A percentile compares a stretch with the other conserved stretches of the same genome.
phyloP scores from a whole-genome alignment of 2,329 filamentous ascomycete species.

The Alternaria brassicicola region DNA sequence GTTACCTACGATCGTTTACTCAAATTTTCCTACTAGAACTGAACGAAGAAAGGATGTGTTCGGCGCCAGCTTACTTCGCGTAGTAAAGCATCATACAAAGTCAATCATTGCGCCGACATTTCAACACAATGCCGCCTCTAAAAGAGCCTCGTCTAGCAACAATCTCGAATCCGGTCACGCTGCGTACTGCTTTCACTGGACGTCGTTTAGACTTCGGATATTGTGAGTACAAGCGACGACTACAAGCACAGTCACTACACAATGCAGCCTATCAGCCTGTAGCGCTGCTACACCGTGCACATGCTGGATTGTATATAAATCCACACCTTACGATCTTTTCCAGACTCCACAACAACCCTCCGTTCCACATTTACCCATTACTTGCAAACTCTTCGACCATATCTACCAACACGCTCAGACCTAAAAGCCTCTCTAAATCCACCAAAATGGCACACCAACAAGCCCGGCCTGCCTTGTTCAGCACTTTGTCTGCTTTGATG shows the following conservation, averaged over 20 bases:
- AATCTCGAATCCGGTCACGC: background rate
- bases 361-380: background rate
- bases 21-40: background rate
- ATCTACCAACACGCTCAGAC: background rate
- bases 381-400: background rate
- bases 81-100: background rate
- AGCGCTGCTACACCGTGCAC: background rate
- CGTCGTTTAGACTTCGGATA: background rate
- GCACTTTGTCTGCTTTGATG: background rate
- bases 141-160: background rate
- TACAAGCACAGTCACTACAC: background rate
- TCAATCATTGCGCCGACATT: background rate
- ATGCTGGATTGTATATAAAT: background rate
- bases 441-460: background rate
- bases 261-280: background rate
- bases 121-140: background rate
- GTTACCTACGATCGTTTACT: background rate
- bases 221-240: background rate
- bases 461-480: background rate
- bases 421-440: background rate
- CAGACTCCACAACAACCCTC: background rate
- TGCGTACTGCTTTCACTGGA: background rate
- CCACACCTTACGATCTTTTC: background rate
- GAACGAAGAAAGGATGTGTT: background rate
- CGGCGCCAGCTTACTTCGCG: background rate